Percentiles rank a stretch among this genome's conserved stretches.
Conservation (phyloP, 768 basidiomycete species). For the Podaxis sp. region DNA sequence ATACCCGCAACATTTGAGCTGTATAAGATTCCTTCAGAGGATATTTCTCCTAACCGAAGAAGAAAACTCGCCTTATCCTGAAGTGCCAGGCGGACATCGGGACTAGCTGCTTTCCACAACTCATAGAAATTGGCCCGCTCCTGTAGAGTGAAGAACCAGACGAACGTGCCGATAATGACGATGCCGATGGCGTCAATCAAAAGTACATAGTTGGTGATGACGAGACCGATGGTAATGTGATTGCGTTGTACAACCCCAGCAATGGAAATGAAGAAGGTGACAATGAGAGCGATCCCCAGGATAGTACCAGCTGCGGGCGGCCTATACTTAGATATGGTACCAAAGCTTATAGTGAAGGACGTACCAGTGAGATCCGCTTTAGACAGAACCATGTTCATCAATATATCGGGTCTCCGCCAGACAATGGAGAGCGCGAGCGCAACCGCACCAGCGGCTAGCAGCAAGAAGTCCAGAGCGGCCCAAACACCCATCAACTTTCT, state of each 20-base stretch:
- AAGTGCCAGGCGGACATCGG: conserved; percentile 49
- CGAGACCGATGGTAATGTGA: conserved; percentile 67
- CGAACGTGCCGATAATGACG: conserved; percentile 62
- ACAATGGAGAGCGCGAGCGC: conserved; percentile 67
- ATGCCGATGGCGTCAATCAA: conserved; percentile 62
- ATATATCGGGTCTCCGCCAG: conserved; percentile 66
- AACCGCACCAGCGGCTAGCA: conserved; percentile 70
- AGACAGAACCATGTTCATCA: conserved; percentile 73
- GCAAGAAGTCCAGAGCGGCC: conserved; percentile 66
- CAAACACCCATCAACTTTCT: conserved; percentile 69
- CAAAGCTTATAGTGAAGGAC: conserved; percentile 20
- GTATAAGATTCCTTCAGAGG: conserved; percentile 5
- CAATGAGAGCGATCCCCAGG: conserved; percentile 63
- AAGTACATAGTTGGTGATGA: conserved; percentile 75
- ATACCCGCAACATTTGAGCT: conserved; percentile 89
- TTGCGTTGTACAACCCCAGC: conserved; percentile 69
- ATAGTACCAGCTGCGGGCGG: conserved; percentile 59
- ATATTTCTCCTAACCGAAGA: not conserved
- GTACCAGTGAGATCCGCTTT: conserved; percentile 58
- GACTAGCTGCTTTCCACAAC: conserved; percentile 50
- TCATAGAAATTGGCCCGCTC: conserved; percentile 67
- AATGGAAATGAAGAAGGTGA: conserved; percentile 72
- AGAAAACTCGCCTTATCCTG: conserved; percentile 66
- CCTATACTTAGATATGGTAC: not conserved
- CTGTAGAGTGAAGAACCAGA: conserved; percentile 82